Conservation (phyloP, 2,329 filamentous ascomycete genomes). For the Fusarium sp. region DNA sequence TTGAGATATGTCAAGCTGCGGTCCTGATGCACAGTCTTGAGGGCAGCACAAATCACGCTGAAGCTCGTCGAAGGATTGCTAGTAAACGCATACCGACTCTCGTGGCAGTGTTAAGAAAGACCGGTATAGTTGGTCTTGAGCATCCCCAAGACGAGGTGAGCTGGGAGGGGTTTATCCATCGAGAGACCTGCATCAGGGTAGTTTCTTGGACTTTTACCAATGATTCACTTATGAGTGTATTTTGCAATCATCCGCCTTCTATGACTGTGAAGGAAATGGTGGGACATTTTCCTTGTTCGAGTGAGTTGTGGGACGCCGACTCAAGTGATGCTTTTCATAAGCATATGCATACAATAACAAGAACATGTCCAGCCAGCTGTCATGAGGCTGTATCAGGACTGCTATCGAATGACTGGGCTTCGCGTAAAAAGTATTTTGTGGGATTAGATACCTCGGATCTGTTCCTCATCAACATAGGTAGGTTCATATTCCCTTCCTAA, state of each 20-base stretch:
- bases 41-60: conserved; percentile 1
- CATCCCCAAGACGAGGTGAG: not conserved
- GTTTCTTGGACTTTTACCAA: conserved; percentile 26
- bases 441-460: too few relatives aligned
- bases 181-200: conserved; percentile 33
- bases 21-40: conserved; percentile 17
- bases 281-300: conserved; percentile 22
- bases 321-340: too few relatives aligned
- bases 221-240: conserved; percentile 12
- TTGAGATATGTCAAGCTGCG: conserved; percentile 30
- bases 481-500: not conserved
- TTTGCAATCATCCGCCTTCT: conserved; percentile 22
- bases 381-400: too few relatives aligned
- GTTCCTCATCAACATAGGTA: not conserved
- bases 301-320: conserved; percentile 32
- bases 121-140: not conserved
- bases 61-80: conserved; percentile 10
- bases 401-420: too few relatives aligned
- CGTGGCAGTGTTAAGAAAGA: conserved; percentile 7
- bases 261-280: conserved; percentile 29
- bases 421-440: too few relatives aligned
- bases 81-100: conserved; percentile 16
- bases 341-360: too few relatives aligned
- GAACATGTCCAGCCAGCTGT: too few relatives aligned
- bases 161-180: conserved; percentile 21